Conservation (phyloP, 2,329 filamentous ascomycete genomes). For the Elsinoe ampelina region DNA sequence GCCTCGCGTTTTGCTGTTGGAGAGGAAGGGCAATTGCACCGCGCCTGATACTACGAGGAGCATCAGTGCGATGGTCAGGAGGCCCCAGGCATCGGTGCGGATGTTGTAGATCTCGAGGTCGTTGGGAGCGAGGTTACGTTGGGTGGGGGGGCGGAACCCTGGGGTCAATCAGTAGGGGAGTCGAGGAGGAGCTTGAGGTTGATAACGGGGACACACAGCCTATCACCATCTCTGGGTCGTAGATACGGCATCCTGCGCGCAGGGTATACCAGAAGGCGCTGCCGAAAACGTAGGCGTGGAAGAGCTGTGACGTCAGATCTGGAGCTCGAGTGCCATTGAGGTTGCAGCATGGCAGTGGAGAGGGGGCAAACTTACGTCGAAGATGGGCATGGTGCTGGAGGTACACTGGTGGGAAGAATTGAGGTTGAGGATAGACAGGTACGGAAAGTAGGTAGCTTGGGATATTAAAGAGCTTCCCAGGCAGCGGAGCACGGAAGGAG, state of each 20-base stretch:
- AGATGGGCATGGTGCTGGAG: slow-evolving; percentile 16
- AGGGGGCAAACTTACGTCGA: slow-evolving; percentile 15
- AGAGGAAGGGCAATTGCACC: slow-evolving; percentile 22
- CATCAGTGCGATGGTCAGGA: slow-evolving; percentile 25
- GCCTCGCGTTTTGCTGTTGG: slow-evolving; percentile 18
- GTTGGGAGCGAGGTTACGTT: slow-evolving; percentile 21
- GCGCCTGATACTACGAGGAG: slow-evolving; percentile 26
- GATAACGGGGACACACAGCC: slow-evolving; percentile 19
- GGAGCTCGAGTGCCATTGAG: slow-evolving; percentile 11
- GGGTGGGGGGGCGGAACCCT: slow-evolving; percentile 26
- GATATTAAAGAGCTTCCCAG: neutral
- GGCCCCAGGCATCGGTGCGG: slow-evolving; percentile 28
- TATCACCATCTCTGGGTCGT: slow-evolving; percentile 27
- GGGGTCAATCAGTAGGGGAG: neutral
- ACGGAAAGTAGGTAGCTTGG: neutral
- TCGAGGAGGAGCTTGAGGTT: neutral
- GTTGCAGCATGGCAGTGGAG: neutral
- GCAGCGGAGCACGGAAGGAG: neutral
- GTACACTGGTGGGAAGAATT: neutral
- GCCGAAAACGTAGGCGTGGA: slow-evolving; percentile 25
- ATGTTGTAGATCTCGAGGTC: slow-evolving; percentile 32
- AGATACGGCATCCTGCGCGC: slow-evolving; percentile 25
- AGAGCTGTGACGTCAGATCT: slow-evolving; percentile 19
- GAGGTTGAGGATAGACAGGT: slow-evolving; percentile 4
- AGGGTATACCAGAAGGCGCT: slow-evolving; percentile 30